These are phyloP conservation scores for Lentinula aciculospora DNA, from an alignment of 768 basidiomycete genomes.

Conservation along the genomic window DNA sequence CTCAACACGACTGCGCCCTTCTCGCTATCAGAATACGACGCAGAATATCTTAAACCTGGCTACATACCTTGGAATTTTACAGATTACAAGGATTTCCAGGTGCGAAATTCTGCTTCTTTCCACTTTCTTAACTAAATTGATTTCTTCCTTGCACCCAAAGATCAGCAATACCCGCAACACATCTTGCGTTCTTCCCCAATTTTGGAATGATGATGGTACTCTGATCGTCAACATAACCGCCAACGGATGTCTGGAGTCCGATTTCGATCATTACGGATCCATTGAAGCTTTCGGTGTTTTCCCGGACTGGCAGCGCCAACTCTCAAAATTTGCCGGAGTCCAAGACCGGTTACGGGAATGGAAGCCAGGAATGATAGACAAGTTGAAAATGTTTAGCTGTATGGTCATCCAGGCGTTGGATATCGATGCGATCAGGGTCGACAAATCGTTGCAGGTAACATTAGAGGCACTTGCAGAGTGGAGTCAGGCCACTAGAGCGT, in stretches of 20 bases:
- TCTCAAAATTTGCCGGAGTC: conserved; percentile 62
- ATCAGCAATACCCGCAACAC: conserved; percentile 65
- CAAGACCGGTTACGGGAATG: conserved; percentile 96
- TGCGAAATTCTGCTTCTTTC: conserved; percentile 24
- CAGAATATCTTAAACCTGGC: conserved; percentile 66
- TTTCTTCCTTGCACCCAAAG: conserved; percentile 24
- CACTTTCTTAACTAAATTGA: background rate
- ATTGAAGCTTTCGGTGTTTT: conserved; percentile 98
- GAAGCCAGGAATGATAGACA: conserved; percentile 72
- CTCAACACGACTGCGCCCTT: conserved; percentile 83
- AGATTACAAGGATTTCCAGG: conserved; percentile 78
- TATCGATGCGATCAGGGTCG: conserved; percentile 91
- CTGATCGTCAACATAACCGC: conserved; percentile 24
- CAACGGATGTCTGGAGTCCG: conserved; percentile 72
- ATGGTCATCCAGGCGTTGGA: conserved; percentile 85
- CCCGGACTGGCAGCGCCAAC: conserved; percentile 23
- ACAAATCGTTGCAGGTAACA: conserved; percentile 90
- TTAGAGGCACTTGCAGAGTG: conserved; percentile 75
- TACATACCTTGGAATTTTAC: conserved; percentile 86
- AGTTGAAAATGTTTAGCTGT: conserved; percentile 76
- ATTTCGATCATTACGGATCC: conserved; percentile 95
- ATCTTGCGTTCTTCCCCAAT: conserved; percentile 69
- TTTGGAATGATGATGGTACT: conserved; percentile 77
- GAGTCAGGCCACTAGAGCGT: conserved; percentile 67
- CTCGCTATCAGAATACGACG: conserved; percentile 63